Base-by-base conservation (phyloP, 2,329 filamentous ascomycete genomes). In the Claviceps spartinae region DNA sequence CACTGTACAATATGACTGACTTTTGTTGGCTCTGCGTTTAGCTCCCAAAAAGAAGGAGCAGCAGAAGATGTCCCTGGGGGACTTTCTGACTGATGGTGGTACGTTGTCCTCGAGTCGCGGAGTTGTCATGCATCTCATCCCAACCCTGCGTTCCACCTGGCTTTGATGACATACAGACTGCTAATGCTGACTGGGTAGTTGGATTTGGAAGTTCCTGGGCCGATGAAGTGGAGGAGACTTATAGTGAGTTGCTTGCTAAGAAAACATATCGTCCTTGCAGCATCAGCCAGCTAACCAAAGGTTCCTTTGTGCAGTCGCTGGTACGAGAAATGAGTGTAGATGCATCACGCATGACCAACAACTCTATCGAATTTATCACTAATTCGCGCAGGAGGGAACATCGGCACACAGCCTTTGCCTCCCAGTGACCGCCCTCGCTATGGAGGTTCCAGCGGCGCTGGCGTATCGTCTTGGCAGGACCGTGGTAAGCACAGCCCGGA, bases 21-120 rank as follows among this genome's bases (percentile, higher is more conserved):
- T 26, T 24, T 37, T 30, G 49, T 51, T 55, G 56, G 50, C 67
- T 55, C 65, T 95, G 89, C 55, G 50, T 67, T 55, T 65, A 95
- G 90, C 86, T 79, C 91, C 90, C 61, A 87, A 90, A 71, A 94
- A 94, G 77, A 86, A 88, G 76, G 85, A 95, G 74, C 78, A 82
- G 71, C 85, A 95, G 82, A 98, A 94, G 79, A 91, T 98, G 86
- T 88, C 87, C 77, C 83, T 97, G 68, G 88, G 88, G 78, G 87
- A 88, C 73, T 98, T 98, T 81, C 81, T 98, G 77, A 79, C 79
- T 67, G 88, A 96, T 71, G 80, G 88, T 72, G 84, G 91, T 96
- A 79, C 72, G 88, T 66, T 26, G 20, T 44, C 42, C 42, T 44
- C 46, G 47, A 47, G 41, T 43, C 51, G 52, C 56, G 51, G 47